Base-by-base conservation (phyloP, 768 basidiomycete species). In the Strobilomyces echinocephalus region DNA sequence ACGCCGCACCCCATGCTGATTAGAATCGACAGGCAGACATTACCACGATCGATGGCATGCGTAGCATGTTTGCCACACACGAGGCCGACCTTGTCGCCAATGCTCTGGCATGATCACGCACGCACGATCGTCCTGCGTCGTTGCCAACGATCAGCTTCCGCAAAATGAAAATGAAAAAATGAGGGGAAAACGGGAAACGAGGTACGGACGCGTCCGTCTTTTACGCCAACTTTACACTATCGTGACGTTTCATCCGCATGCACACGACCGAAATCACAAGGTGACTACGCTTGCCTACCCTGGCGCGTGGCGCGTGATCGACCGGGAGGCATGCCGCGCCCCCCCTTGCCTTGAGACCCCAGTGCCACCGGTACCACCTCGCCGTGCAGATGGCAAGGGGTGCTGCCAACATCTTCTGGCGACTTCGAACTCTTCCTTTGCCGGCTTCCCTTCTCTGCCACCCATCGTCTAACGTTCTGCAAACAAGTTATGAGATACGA, bases 1-100 rank as follows among this genome's bases (percentile, higher is more conserved):
- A 18, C 11, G 18, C 40, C 58, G 48, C 26, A 21, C 20, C 5
- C 9, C 15, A 4, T 16, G 15, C 8, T n/a, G 24, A 24, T 6
- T 1, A 8, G 20, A 31, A 35, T 18, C 3, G 6, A 10, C 33
- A 3, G 1, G 30, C 30, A 30, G 30, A 30, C 30, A 30, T 8
- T 18, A 34, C 28, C 28, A 60, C 33, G 36, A 51, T 61, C 45
- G 49, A 36, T 51, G 24, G 40, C 26, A 43, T 34, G 43, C 40
- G 46, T 15, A 30, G 28, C 30, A 9, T 28, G 45, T 14, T 47
- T 18, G 16, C 31, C 49, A 42, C 33, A 42, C 49, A 60, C 20
- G 30, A 26, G 42, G 52, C 44, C 18, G 35, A 14, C 36, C 44
- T 38, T 21, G 15, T 43, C 31, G 44, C 36, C 6, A 15, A 33